Conservation (phyloP, 495 filamentous ascomycete species). For the Trichoderma asperelloides region DNA sequence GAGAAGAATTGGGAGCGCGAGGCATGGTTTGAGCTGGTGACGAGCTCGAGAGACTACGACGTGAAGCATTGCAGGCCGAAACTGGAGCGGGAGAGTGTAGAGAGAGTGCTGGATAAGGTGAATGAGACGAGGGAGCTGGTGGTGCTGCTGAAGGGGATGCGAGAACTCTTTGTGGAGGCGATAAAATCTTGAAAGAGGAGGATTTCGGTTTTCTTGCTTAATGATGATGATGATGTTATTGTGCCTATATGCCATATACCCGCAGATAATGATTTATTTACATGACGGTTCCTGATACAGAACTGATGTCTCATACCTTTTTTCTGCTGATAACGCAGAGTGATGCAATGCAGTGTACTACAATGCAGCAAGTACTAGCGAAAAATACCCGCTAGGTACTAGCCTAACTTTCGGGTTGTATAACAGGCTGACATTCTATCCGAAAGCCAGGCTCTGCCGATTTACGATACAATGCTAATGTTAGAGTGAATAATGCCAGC, state of each 20-base stretch:
- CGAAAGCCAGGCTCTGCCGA: no score
- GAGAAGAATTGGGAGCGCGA: conserved; percentile 85
- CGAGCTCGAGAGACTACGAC: conserved; percentile 71
- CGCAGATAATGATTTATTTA: neutral
- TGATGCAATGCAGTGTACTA: neutral
- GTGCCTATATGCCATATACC: conserved; percentile 1
- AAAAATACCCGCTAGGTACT: no score
- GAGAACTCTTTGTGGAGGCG: conserved; percentile 66
- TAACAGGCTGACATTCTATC: no score
- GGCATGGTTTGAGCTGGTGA: conserved; percentile 87
- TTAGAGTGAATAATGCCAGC: no score
- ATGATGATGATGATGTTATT: neutral
- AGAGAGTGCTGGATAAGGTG: conserved; percentile 60
- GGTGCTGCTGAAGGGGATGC: conserved; percentile 81
- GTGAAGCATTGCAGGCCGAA: conserved; percentile 72
- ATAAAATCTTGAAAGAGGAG: conserved; percentile 33
- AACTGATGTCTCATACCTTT: neutral
- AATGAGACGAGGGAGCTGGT: conserved; percentile 82
- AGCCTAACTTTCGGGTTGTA: no score
- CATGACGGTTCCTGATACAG: no score
- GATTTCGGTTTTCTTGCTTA: neutral
- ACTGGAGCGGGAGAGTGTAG: conserved; percentile 62
- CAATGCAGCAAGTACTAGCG: neutral
- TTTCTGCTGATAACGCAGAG: neutral
- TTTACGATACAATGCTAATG: no score